phyloP scores from a whole-genome alignment of 495 filamentous ascomycete species.

The Pyrenula aspistea region DNA sequence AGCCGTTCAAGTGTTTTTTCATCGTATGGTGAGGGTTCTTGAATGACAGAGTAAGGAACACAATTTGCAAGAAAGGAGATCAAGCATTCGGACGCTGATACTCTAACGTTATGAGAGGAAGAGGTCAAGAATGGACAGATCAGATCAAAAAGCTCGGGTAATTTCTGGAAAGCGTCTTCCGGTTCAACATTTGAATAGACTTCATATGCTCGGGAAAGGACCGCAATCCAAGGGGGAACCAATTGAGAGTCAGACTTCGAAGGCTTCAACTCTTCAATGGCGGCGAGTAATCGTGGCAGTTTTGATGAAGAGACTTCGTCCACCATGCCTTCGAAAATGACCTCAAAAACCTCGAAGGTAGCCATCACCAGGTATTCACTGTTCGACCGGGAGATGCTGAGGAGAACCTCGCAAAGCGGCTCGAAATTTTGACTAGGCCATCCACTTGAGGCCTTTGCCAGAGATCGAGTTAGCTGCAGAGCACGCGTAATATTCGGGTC shows the following conservation, averaged over 20 bases:
- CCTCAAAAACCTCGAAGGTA: constrained; percentile 93
- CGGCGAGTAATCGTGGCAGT: constrained; percentile 74
- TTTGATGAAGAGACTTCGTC: constrained; percentile 78
- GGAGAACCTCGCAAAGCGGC: constrained; percentile 72
- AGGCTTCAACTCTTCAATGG: constrained; percentile 78
- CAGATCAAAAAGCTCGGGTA: constrained; percentile 69
- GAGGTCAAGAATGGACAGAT: constrained; percentile 72
- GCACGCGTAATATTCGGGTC: constrained; percentile 83
- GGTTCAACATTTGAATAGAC: constrained; percentile 77
- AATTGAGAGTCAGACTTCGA: constrained; percentile 85
- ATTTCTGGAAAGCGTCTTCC: constrained; percentile 76
- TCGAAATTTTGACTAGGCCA: constrained; percentile 98
- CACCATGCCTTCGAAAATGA: constrained; percentile 83
- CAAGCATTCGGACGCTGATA: constrained; percentile 88
- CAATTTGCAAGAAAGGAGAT: constrained; percentile 86
- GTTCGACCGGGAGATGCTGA: constrained; percentile 73
- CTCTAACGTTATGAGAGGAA: constrained; percentile 77
- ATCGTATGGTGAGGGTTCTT: constrained; percentile 80
- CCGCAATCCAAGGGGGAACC: constrained; percentile 90
- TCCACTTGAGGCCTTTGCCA: constrained; percentile 74
- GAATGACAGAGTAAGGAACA: constrained; percentile 62
- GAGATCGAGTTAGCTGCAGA: constrained; percentile 77
- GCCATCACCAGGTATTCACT: constrained; percentile 93
- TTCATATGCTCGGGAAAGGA: constrained; percentile 86
- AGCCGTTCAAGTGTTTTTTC: constrained; percentile 74